Conservation (phyloP, 1,284 basidiomycete species). For the Heterobasidion annosum region DNA sequence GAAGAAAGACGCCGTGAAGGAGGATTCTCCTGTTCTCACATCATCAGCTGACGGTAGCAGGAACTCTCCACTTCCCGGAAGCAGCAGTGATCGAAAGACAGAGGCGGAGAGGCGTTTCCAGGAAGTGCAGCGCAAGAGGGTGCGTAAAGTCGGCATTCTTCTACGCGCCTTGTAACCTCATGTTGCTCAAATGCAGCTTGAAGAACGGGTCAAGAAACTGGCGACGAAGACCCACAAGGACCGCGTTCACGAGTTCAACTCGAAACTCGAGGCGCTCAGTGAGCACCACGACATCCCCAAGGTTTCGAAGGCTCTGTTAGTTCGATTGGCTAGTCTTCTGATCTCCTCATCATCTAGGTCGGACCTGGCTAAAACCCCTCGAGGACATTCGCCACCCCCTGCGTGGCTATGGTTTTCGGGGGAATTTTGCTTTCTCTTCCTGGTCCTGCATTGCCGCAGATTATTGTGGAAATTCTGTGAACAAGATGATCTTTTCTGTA, state of each 20-base stretch:
- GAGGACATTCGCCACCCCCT: not conserved
- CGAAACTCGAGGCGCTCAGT: constrained; percentile 79
- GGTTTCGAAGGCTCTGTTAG: constrained; percentile 30
- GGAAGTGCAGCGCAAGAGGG: constrained; percentile 75
- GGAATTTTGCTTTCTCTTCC: constrained; percentile 3
- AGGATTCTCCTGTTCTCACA: constrained; percentile 28
- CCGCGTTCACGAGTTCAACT: constrained; percentile 87
- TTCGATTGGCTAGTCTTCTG: constrained; percentile 13
- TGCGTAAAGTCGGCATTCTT: constrained; percentile 32
- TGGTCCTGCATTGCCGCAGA: constrained; percentile 1
- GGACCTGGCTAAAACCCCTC: constrained; percentile 57
- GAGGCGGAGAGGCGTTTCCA: constrained; percentile 89
- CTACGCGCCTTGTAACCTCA: not conserved
- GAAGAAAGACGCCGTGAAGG: constrained; percentile 29
- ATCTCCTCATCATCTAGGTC: constrained; percentile 35
- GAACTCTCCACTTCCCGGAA: constrained; percentile 42
- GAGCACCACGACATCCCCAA: constrained; percentile 95
- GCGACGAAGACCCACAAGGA: constrained; percentile 93
- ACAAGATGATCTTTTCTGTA: not conserved
- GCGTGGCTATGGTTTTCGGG: not conserved
- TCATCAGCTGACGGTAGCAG: constrained; percentile 48
- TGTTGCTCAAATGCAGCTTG: constrained; percentile 40
- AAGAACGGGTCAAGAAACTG: constrained; percentile 72
- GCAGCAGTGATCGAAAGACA: constrained; percentile 55
- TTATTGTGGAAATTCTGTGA: not conserved